Evolutionary conservation across 2,329 filamentous ascomycete species (phyloP), one percentile per base, ranked within the genome.

Genomic region (Ceratocystis papillata): DNA sequence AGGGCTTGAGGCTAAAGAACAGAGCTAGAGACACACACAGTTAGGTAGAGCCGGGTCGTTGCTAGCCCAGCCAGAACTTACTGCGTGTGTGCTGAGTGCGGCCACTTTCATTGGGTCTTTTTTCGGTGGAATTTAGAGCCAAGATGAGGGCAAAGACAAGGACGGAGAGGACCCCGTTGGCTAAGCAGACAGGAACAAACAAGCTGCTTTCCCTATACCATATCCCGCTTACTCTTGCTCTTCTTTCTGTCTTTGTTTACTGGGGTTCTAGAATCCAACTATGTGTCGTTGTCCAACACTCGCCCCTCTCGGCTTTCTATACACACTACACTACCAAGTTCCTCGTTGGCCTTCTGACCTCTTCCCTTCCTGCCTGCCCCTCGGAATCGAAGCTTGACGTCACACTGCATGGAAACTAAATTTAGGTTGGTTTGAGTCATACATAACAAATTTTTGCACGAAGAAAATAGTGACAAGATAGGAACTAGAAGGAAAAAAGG

Each of bases 351-450:
- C 55, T 37, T 30, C 30, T 59, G 55, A 59, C 55, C 55, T 30
- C 55, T 41, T 41, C 37, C 12, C 37, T 41, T 15, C 37, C 37
- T 41, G 37, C 4, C 37, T 41, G 37, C 37, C 37, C 55, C n/a
- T 30, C 30, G 30, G 55, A 59, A 28, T 30, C 17, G 25, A 30
- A 53, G n/a, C 22, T 37, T 59, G 55, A 59, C 55, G 55, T 59
- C 55, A 59, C 55, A 37, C 55, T 59, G 55, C 55, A 59, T 59
- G 17, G 37, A 59, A 28, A 59, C 33, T 60, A 60, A 41, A 45
- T 41, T 62, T 62, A 44, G 59, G 41, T 41, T 41, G 37, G 37
- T 4, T 45, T 62, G 59, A 62, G 59, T 62, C 59, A 62, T 62
- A 62, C 33, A 41, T 20, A 17, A 53, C 22, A 53, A 10, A 53